Base-by-base conservation (phyloP, 2,329 filamentous ascomycete genomes). In the Epichloe amarillans region DNA sequence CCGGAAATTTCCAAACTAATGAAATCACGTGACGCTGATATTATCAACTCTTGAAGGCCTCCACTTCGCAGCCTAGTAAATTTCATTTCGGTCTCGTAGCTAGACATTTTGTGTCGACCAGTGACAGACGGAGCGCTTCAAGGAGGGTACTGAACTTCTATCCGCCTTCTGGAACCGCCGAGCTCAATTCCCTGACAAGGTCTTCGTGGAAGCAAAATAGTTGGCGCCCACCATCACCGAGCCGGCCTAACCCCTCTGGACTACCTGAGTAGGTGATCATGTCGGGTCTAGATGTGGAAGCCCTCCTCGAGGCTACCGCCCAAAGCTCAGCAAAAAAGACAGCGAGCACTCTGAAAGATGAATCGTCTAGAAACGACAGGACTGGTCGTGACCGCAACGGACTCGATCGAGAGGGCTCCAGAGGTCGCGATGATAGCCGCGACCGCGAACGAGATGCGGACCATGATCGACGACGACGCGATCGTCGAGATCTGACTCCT, bases 251-350 rank as follows among this genome's bases (percentile, higher is more conserved):
- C 2, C n/a, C 45, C 35, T 23, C 35, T 19, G 37, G 26, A 30
- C 17, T 12, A 45, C 30, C 30, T 47, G 21, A 53, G 52, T 53
- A 59, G 57, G 50, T 53, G 57, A 68, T 57, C 55, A 76, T 77
- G 73, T 67, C 72, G 49, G 71, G 67, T 52, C 65, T 76, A 59
- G 88, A 95, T 64, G 88, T 96, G 61, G 90, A 96, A 75, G 88
- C 88, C 58, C 79, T 96, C 57, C 82, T 96, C 59, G 89, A 95
- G 69, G 87, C 86, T 48, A 88, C 86, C 55, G 87, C 86, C 49
- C 83, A 82, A 64, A 74, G 75, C 57, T 69, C 73, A 53, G 70
- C 72, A 50, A 76, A 50, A 50, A 72, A 73, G 61, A 72, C 72
- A 53, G 63, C 60, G 54, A 70, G 69, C 60, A 59, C 66, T 56